Base-by-base conservation (phyloP, 257 asterid species). In the Leptodermis oblonga region DNA sequence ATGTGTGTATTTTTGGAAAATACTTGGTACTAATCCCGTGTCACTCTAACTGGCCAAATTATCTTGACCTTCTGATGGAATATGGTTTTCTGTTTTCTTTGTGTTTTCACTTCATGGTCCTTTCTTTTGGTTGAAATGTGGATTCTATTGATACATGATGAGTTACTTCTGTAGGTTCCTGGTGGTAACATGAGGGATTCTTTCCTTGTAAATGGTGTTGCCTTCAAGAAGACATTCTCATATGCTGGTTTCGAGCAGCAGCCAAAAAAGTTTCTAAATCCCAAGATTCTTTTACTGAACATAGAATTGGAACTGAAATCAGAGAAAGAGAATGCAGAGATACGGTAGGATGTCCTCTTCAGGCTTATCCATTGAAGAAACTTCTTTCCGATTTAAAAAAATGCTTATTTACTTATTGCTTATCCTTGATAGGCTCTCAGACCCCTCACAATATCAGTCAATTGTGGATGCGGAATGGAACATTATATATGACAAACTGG, bases 161-260 rank as follows among this genome's bases (percentile, higher is more conserved):
- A 39, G 7, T 69, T 59, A 30, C 63, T 76, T 79, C 54, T 79
- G 74, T 77, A 94, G 99, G 99, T 94, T 78, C 97, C 96, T 64
- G 99, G 99, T 46, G 99, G 99, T 78, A 89, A 83, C 65, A 94
- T 94, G 98, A 84, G 96, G 74, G 99, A 94, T 79, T 91, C 99
- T 56, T 91, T 94, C 82, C 96, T 94, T 70, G 98, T 94, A 64
- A 70, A 88, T 82, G 99, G 98, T 58, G 99, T 94, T 69, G 99
- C 99, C 72, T 94, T 94, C 84, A 94, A 94, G 76, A 94, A 94
- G 87, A 94, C 99, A 68, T 94, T 94, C 82, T 94, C 99, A 34
- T 94, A 94, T 84, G 99, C 98, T 72, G 99, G 99, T 74, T 91
- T 94, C 80, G 99, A 94, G 83, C 99, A 94, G 83, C 99, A 94